These are phyloP conservation scores for Rhodotorula babjevae DNA, from an alignment of 768 basidiomycete genomes.

Conservation along the genomic window DNA sequence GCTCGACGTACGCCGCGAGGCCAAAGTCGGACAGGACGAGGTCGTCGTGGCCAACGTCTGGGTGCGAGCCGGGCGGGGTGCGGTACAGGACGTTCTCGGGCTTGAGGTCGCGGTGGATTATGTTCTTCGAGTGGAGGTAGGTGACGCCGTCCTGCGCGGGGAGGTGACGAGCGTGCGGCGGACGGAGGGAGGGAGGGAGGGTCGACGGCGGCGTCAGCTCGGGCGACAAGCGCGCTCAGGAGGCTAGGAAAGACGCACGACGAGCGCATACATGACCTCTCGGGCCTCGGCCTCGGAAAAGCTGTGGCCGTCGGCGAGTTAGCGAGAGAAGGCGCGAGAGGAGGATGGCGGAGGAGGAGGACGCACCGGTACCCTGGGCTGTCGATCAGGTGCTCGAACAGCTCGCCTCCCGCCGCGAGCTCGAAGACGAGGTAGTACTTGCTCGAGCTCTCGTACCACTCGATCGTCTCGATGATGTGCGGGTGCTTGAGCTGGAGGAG, in stretches of 20 bases:
- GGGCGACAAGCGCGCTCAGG: too few relatives aligned
- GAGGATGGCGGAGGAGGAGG: constrained; percentile 57
- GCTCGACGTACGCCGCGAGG: constrained; percentile 31
- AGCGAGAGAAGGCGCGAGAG: constrained; percentile 53
- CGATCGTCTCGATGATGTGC: constrained; percentile 23
- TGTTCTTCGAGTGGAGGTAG: constrained; percentile 81
- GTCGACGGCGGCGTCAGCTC: neutral
- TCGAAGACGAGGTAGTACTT: constrained; percentile 82
- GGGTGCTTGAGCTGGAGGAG: constrained; percentile 22
- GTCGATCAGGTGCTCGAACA: constrained; percentile 83
- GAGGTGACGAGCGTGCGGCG: neutral
- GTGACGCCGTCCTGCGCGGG: constrained; percentile 74
- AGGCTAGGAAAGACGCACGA: neutral
- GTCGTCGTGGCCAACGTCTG: constrained; percentile 33
- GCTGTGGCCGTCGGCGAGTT: constrained; percentile 45
- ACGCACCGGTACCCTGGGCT: constrained; percentile 49
- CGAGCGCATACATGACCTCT: constrained; percentile 30
- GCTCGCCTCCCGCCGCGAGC: constrained; percentile 91
- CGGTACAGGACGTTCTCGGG: constrained; percentile 50
- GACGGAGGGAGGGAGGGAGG: neutral
- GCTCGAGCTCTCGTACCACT: constrained; percentile 34
- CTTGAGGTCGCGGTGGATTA: constrained; percentile 70
- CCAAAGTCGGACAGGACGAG: constrained; percentile 38
- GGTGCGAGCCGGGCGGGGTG: constrained; percentile 32
- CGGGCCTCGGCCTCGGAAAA: constrained; percentile 33